Conservation (phyloP, 257 asterid genomes). For the Plantago elongata region DNA sequence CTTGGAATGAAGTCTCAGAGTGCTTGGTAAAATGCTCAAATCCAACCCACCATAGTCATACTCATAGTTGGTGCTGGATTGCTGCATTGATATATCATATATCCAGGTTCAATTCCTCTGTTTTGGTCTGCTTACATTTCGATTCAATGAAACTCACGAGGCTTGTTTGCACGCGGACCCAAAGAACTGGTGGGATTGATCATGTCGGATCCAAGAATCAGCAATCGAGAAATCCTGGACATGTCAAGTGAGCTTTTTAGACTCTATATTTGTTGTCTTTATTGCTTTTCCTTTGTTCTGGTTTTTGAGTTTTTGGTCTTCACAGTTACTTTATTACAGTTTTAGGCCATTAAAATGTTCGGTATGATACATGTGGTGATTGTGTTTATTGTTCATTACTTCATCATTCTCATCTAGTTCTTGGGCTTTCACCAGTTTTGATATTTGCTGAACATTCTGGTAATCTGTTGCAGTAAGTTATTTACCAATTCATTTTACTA, state of each 20-base stretch:
- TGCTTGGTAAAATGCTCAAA: too few species aligned
- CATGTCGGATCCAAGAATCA: conserved; percentile 32
- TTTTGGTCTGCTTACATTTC: not conserved
- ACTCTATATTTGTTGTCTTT: conserved; percentile 2
- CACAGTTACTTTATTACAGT: conserved; percentile 12
- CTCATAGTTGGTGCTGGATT: not conserved
- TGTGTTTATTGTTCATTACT: conserved; percentile 2
- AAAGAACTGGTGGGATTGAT: conserved; percentile 26
- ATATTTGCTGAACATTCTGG: not conserved
- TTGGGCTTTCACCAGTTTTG: not conserved
- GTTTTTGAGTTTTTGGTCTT: conserved; percentile 1
- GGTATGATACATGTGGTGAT: not conserved
- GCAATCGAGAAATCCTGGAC: conserved; percentile 31
- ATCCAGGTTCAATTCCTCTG: not conserved
- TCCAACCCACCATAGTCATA: not conserved
- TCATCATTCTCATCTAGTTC: conserved; percentile 7
- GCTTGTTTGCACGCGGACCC: conserved; percentile 25
- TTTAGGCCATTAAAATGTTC: not conserved
- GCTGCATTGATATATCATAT: not conserved
- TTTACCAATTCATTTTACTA: not conserved
- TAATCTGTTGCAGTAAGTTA: not conserved
- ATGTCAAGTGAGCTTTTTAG: conserved; percentile 45
- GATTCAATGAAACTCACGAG: conserved; percentile 26
- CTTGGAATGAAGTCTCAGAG: too few species aligned
- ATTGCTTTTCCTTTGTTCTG: not conserved